Base-by-base conservation (phyloP, 2,329 filamentous ascomycete species). In the Fusarium irregulare region DNA sequence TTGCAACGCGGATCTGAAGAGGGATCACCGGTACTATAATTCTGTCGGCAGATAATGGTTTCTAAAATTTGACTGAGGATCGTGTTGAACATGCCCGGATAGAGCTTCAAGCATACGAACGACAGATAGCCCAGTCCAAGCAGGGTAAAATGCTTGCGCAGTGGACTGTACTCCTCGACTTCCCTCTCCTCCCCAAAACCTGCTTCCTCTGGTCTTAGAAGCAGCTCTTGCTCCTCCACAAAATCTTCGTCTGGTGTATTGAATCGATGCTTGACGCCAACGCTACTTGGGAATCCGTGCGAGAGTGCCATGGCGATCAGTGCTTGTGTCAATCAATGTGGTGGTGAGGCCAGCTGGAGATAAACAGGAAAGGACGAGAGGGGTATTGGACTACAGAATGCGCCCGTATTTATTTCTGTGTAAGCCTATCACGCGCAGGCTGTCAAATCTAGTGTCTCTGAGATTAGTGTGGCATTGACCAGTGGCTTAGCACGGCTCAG, bases 131-230 rank as follows among this genome's bases (percentile, higher is more conserved):
- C 53, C 12, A 56, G 3, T 7, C 11, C 30, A 28, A 56, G 53
- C 18, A 56, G 13, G 7, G 21, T 25, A 18, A 56, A 56, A 18
- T 56, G 42, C n/a, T 47, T 28, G 18, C 53, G 53, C 34, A 40
- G 34, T 18, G 63, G 79, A 28, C n/a, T 49, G n/a, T 28, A n/a
- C 20, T 49, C 46, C 20, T 18, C 28, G 7, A 23, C 46, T 34
- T 49, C 28, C 14, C 14, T 49, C 7, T 25, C 27, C 28, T 23
- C 46, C 46, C 23, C 46, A 28, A 8, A 4, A 34, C 20, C 20
- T 8, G 5, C 18, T 34, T 49, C 46, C 3, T 34, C n/a, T 9
- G 28, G 28, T 28, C 23, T 28, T 14, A 34, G 10, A 32, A 49
- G 28, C 13, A 49, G 28, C 28, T 49, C 46, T 28, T 49, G 46